Evolutionary conservation across 2,329 filamentous ascomycete genomes (phyloP), one percentile per base, ranked within the genome.

Genomic region (Ophiostoma australiae): DNA sequence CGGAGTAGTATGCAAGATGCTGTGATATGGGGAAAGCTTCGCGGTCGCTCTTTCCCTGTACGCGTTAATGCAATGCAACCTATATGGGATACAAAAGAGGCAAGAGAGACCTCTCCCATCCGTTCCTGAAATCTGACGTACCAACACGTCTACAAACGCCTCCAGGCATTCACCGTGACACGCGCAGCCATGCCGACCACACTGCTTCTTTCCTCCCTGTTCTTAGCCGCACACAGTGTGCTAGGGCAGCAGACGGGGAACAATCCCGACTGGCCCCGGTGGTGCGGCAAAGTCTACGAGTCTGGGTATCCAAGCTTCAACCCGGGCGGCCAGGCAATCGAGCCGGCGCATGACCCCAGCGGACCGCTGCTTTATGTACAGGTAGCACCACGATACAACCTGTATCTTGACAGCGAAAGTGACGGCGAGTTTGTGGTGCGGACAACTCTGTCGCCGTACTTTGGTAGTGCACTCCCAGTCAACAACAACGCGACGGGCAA

Each of bases 211-310:
- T 35, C 33, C 17, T 10, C 20, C 61, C 15, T 66, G 10, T 37
- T 66, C 33, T 66, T 35, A 1, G 20, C 33, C 20, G 4, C 17
- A 11, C 20, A 23, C 8, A 39, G 17, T 13, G 41, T 52, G 1
- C 4, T 37, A 3, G 33, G 31, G 13, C 77, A 78, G 58, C 77
- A 80, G 58, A 82, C 81, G 1, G 81, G 81, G 1, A 76, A 79
- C 15, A 79, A 83, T 72, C 76, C 80, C 0, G 81, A 82, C 67
- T 82, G 80, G 81, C 79, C 79, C 15, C 77, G 82, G 65, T 84
- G 82, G 82, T 84, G 82, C 72, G 82, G 82, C 23, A 84, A 84
- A 70, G 82, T 80, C 4, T 84, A 84, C 73, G 73, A 83, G 73
- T 72, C 80, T 61, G 79, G 79, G 55, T 78, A 79, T 70, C 79